Conservation (phyloP, 2,329 filamentous ascomycete genomes). For the Nemania serpens region DNA sequence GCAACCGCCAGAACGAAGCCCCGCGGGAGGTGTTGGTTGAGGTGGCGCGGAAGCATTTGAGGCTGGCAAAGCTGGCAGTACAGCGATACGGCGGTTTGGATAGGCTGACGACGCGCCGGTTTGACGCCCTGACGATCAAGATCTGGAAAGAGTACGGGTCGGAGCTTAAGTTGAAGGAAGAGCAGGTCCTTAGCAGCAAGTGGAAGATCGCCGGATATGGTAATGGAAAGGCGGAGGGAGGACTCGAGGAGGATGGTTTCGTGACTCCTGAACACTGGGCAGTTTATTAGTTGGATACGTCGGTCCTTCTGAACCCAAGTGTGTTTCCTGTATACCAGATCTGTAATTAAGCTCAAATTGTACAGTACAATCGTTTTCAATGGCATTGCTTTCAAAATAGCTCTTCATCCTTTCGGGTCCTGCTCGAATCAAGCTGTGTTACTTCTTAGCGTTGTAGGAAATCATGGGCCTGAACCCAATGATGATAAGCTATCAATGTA, state of each 20-base stretch:
- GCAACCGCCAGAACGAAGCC: conserved; percentile 7
- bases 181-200: conserved; percentile 18
- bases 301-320: too few relatives aligned
- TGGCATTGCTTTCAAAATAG: too few relatives aligned
- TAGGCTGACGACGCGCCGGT: conserved; percentile 10
- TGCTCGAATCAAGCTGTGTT: too few relatives aligned
- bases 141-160: conserved; percentile 21
- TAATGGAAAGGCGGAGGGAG: conserved; percentile 20
- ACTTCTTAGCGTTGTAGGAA: too few relatives aligned
- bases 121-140: conserved; percentile 14
- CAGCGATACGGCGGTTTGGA: conserved; percentile 24
- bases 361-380: too few relatives aligned
- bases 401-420: too few relatives aligned
- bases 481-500: too few relatives aligned
- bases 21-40: conserved; percentile 20
- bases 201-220: conserved; percentile 23
- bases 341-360: too few relatives aligned
- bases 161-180: conserved; percentile 23
- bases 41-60: conserved; percentile 23
- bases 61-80: conserved; percentile 21
- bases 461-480: too few relatives aligned
- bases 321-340: too few relatives aligned
- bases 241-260: conserved; percentile 24
- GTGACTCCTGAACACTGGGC: conserved; percentile 8
- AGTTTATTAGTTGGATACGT: conserved; percentile 2